phyloP scores from a whole-genome alignment of 139 green algal species.

The Chlorokybus atmophyticus region DNA sequence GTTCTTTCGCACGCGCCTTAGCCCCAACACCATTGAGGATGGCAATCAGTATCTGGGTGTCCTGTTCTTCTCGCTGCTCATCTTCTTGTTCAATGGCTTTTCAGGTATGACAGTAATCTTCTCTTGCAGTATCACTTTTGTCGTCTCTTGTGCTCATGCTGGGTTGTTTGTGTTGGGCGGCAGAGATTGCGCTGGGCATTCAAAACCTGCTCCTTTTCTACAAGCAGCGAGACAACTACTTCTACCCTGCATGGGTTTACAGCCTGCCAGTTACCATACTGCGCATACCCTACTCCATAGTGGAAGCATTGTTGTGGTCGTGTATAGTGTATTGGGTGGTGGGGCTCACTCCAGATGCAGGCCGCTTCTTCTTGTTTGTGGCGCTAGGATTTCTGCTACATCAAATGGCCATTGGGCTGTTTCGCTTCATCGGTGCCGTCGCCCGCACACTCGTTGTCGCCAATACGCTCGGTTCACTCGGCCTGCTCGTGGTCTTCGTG shows the following conservation, averaged over 20 bases:
- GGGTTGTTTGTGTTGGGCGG: background rate
- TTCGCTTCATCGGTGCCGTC: conserved; percentile 23
- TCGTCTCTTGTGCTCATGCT: background rate
- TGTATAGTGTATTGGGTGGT: conserved; percentile 14
- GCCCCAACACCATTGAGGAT: conserved; percentile 21
- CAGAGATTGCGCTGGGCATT: background rate
- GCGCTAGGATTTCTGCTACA: conserved; percentile 16
- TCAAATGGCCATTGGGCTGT: conserved; percentile 18
- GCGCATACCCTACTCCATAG: conserved; percentile 39
- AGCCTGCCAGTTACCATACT: conserved; percentile 25
- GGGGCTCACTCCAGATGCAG: background rate
- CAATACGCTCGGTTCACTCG: conserved; percentile 23
- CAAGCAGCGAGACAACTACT: conserved; percentile 58
- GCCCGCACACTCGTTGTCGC: conserved; percentile 11
- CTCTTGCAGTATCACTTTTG: background rate
- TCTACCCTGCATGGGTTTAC: conserved; percentile 48
- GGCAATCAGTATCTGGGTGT: conserved; percentile 35
- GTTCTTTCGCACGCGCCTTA: conserved; percentile 34
- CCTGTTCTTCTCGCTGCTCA: conserved; percentile 42
- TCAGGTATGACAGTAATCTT: conserved; percentile 8
- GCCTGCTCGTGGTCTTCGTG: conserved; percentile 22
- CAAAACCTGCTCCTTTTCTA: conserved; percentile 45
- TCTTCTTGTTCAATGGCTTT: conserved; percentile 35
- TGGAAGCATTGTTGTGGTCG: conserved; percentile 34
- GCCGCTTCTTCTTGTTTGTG: conserved; percentile 20